A percentile compares a stretch with the other conserved stretches of the same genome.
Conservation (phyloP, 164 flowering plant genomes). For the Protea cynaroides region DNA sequence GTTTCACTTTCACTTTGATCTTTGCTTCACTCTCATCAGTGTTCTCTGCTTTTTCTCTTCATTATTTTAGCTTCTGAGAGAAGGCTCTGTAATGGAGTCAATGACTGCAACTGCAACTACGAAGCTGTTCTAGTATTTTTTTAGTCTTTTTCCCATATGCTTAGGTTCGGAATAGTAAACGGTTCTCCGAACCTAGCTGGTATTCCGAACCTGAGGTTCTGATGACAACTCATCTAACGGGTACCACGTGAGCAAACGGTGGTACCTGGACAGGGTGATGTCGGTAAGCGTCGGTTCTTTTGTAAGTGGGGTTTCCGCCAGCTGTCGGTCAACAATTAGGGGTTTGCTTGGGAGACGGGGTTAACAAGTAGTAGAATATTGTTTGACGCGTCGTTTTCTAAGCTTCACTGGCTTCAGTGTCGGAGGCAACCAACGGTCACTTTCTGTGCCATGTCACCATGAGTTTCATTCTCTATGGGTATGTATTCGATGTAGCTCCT, state of each 20-base stretch:
- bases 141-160: slow-evolving; percentile 24
- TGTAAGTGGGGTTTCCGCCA: too few species aligned
- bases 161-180: slow-evolving; percentile 35
- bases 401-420: too few species aligned
- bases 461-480: too few species aligned
- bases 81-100: too few species aligned
- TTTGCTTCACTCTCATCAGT: background rate
- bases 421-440: too few species aligned
- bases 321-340: too few species aligned
- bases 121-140: background rate
- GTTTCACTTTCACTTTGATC: slow-evolving; percentile 6
- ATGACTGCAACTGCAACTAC: slow-evolving; percentile 6
- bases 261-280: background rate
- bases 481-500: too few species aligned
- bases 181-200: slow-evolving; percentile 67
- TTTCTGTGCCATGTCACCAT: too few species aligned
- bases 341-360: too few species aligned
- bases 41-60: slow-evolving; percentile 1
- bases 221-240: slow-evolving; percentile 1
- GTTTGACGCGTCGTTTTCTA: too few species aligned
- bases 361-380: too few species aligned
- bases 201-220: slow-evolving; percentile 15
- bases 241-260: slow-evolving; percentile 27
- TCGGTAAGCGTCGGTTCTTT: too few species aligned
- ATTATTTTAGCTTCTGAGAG: slow-evolving; percentile 27